phyloP scores from a whole-genome alignment of 75 land plant species.

The Sequoiadendron giganteum region DNA sequence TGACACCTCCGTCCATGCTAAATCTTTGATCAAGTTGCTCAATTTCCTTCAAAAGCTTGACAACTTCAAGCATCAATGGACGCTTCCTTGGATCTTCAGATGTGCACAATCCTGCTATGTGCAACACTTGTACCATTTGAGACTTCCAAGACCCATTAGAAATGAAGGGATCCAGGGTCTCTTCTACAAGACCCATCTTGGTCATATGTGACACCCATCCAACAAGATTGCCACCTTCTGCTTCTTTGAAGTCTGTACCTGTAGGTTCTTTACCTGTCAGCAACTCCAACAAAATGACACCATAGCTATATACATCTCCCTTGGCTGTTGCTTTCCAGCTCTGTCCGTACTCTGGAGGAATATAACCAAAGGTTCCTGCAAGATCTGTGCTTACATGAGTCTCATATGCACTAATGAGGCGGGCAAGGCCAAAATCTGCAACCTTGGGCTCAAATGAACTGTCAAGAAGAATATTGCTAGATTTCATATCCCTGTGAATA shows the following conservation, averaged over 20 bases:
- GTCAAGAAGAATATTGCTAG: constrained; percentile 74
- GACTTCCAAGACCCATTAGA: constrained; percentile 33
- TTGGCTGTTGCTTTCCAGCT: constrained; percentile 49
- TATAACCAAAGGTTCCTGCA: constrained; percentile 73
- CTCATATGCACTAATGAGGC: constrained; percentile 68
- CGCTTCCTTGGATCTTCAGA: constrained; percentile 58
- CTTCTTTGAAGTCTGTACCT: constrained; percentile 56
- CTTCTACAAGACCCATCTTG: constrained; percentile 28
- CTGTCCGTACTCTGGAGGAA: constrained; percentile 73
- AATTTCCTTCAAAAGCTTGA: constrained; percentile 48
- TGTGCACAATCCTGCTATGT: constrained; percentile 45
- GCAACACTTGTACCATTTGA: constrained; percentile 49
- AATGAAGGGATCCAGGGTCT: constrained; percentile 41
- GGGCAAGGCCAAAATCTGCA: constrained; percentile 73
- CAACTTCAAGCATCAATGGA: constrained; percentile 63
- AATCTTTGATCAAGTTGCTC: constrained; percentile 1
- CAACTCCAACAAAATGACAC: constrained; percentile 64
- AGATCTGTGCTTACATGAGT: constrained; percentile 75
- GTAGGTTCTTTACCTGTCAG: constrained; percentile 67
- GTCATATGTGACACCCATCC: constrained; percentile 72
- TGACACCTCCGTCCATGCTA: background rate
- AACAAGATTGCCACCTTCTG: constrained; percentile 68
- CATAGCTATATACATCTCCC: constrained; percentile 78
- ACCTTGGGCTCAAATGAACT: constrained; percentile 56
- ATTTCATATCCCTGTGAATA: constrained; percentile 74